Percentiles rank a stretch among this genome's conserved stretches.
Conservation (phyloP, 441 rosid species). For the Gossypium davidsonii region DNA sequence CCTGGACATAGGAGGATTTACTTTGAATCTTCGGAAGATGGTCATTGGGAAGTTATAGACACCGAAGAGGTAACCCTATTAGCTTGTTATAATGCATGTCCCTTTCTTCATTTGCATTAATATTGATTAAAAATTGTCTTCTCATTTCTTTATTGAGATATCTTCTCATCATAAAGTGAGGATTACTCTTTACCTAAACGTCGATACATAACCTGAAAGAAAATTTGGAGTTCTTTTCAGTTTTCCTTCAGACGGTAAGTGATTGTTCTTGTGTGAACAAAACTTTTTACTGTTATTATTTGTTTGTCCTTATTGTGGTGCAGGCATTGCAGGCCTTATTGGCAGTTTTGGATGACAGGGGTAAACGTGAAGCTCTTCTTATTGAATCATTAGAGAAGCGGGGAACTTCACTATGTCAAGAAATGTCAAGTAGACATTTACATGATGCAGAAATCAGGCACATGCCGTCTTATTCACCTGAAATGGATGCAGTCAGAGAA, state of each 20-base stretch:
- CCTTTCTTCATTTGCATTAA: neutral
- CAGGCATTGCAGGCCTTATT: conserved; percentile 76
- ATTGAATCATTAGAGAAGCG: conserved; percentile 81
- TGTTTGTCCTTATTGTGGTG: conserved; percentile 21
- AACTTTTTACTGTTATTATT: neutral
- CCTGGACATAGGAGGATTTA: conserved; percentile 94
- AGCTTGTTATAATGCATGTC: neutral
- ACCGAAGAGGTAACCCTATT: conserved; percentile 55
- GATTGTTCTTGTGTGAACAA: neutral
- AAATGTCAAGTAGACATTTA: conserved; percentile 48
- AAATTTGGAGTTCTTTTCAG: conserved; percentile 4
- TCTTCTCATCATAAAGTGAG: neutral
- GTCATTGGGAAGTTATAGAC: conserved; percentile 93
- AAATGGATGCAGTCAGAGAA: conserved; percentile 47
- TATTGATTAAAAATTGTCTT: neutral
- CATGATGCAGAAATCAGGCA: conserved; percentile 21
- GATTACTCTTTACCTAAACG: neutral
- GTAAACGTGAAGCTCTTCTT: conserved; percentile 76
- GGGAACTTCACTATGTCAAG: conserved; percentile 57
- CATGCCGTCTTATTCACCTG: conserved; percentile 31
- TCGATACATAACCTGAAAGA: neutral
- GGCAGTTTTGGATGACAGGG: conserved; percentile 82
- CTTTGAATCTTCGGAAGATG: conserved; percentile 97
- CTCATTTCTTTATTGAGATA: neutral
- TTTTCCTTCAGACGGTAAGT: neutral